A percentile compares a stretch with the other conserved stretches of the same genome.
Conservation (phyloP, 1,284 basidiomycete species). For the Ceratobasidium sp. region DNA sequence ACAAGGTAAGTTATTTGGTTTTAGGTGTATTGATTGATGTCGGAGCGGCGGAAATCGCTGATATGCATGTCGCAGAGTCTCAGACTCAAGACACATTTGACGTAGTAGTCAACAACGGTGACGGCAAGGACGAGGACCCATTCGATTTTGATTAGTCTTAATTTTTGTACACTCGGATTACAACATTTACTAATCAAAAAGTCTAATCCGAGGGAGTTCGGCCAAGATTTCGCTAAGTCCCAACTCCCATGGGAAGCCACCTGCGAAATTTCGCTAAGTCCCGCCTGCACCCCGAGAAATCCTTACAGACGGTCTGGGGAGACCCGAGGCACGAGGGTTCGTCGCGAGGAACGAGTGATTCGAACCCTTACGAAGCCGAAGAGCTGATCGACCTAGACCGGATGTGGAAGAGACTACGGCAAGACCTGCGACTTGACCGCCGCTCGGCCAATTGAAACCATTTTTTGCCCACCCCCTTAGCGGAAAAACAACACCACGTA, state of each 20-base stretch:
- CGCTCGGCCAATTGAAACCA: too few species aligned
- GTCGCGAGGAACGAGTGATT: constrained; percentile 24
- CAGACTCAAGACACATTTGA: neutral
- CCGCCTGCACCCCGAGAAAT: constrained; percentile 18
- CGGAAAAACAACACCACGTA: too few species aligned
- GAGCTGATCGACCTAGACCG: constrained; percentile 18
- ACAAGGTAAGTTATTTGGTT: neutral
- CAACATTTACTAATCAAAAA: constrained; percentile 22
- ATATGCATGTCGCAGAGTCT: neutral
- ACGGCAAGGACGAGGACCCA: constrained; percentile 11
- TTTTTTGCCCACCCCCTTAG: too few species aligned
- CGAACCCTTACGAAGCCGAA: constrained; percentile 28
- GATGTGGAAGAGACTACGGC: constrained; percentile 38
- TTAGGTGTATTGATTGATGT: too few species aligned
- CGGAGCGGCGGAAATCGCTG: too few species aligned
- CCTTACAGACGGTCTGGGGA: constrained; percentile 26
- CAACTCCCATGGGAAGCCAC: neutral
- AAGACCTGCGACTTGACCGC: too few species aligned
- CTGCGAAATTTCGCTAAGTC: constrained; percentile 30
- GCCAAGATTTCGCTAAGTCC: constrained; percentile 30
- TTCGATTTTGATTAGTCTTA: constrained; percentile 9
- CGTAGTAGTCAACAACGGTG: neutral
- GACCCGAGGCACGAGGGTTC: constrained; percentile 32
- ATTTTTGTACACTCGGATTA: constrained; percentile 25
- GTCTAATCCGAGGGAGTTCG: neutral